Percentiles rank a stretch among this genome's conserved stretches.
Evolutionary conservation across 495 filamentous ascomycete genomes (phyloP).

Genomic region (Tuber umbilicatum): DNA sequence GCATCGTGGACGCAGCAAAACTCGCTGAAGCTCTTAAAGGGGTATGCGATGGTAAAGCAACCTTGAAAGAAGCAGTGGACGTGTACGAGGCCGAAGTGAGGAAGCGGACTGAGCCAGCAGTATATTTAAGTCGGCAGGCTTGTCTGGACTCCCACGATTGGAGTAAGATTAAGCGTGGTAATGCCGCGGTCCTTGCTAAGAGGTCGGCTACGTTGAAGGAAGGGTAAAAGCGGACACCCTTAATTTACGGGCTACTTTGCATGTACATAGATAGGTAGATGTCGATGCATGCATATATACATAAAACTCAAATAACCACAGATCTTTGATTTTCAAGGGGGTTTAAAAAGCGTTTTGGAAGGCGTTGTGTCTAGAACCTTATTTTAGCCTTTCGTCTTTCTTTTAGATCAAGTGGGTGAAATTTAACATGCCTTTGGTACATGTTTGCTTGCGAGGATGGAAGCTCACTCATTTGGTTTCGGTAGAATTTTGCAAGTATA

Average conservation of each 20-base stretch:
- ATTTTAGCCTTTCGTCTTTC: neutral
- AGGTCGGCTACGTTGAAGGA: constrained; percentile 14
- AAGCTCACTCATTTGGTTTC: no score
- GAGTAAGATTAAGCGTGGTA: constrained; percentile 28
- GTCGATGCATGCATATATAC: no score
- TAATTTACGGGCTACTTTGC: neutral
- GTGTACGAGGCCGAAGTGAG: constrained; percentile 52
- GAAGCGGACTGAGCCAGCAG: constrained; percentile 48
- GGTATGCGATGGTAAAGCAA: constrained; percentile 13
- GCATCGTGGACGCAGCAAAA: constrained; percentile 50
- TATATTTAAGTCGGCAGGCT: constrained; percentile 54
- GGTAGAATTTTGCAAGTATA: no score
- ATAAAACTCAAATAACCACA: neutral
- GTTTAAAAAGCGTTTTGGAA: neutral
- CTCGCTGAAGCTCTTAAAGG: constrained; percentile 42
- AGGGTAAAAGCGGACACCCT: neutral
- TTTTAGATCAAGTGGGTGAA: no score
- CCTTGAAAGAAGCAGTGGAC: constrained; percentile 43
- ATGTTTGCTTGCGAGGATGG: no score
- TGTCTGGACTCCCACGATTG: constrained; percentile 61
- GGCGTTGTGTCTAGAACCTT: neutral
- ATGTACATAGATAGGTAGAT: neutral
- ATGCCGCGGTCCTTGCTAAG: constrained; percentile 16
- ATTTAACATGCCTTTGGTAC: no score
- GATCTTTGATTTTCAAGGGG: neutral